Percentiles rank a stretch among this genome's conserved stretches.
Conservation (phyloP, 345 rosid genomes). For the Bruguiera sexangula region DNA sequence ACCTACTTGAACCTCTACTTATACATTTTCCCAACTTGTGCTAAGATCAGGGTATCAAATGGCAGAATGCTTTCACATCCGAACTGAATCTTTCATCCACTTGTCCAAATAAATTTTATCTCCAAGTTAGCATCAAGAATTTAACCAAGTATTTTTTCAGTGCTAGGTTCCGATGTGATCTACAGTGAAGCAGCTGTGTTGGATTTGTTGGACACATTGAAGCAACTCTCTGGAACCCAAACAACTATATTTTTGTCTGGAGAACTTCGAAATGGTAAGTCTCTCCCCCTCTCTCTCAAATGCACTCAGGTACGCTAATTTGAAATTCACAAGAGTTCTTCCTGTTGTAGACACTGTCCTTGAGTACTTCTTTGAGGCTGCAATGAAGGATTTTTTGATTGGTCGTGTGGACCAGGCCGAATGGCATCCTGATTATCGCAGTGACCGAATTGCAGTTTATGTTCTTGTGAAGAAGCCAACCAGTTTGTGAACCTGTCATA, state of each 20-base stretch:
- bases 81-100: neutral
- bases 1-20: no score
- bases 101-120: neutral
- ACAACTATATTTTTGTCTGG: constrained; percentile 79
- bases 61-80: no score
- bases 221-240: constrained; percentile 56
- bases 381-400: constrained; percentile 54
- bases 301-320: neutral
- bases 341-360: constrained; percentile 60
- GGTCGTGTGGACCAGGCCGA: constrained; percentile 73
- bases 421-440: constrained; percentile 83
- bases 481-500: neutral
- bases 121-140: neutral
- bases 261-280: constrained; percentile 72
- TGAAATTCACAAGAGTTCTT: neutral
- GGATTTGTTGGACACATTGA: constrained; percentile 68
- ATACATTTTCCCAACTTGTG: no score
- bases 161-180: constrained; percentile 87
- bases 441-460: constrained; percentile 67
- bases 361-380: constrained; percentile 74
- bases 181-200: constrained; percentile 79
- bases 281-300: neutral
- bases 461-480: constrained; percentile 62
- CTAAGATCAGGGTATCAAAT: no score
- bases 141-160: constrained; percentile 22